These are phyloP conservation scores for Pseudocercospora crystallina DNA, from an alignment of 2,329 filamentous ascomycete genomes.

Conservation along the genomic window DNA sequence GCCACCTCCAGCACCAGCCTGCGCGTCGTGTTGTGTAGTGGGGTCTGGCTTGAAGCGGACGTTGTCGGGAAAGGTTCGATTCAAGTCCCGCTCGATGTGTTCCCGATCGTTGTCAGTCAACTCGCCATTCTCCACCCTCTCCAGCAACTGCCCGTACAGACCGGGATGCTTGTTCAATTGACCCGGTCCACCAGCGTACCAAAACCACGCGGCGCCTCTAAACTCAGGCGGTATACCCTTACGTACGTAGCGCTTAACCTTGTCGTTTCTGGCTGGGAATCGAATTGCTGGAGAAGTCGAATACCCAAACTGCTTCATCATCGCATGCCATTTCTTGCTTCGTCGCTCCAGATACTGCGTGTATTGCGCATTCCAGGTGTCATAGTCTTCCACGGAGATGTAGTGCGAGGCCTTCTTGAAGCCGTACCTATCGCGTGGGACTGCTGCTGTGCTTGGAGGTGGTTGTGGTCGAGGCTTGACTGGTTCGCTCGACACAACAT, in stretches of 20 bases:
- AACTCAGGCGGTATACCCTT: constrained; percentile 94
- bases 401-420: constrained; percentile 87
- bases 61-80: constrained; percentile 94
- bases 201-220: constrained; percentile 96
- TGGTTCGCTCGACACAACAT: constrained; percentile 14
- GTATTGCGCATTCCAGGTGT: constrained; percentile 76
- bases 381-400: constrained; percentile 73
- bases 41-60: constrained; percentile 75
- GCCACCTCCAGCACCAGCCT: constrained; percentile 30
- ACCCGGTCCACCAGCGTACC: constrained; percentile 83
- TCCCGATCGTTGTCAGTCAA: constrained; percentile 74
- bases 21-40: constrained; percentile 33
- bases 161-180: constrained; percentile 74
- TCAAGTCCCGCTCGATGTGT: constrained; percentile 88
- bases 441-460: constrained; percentile 7
- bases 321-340: constrained; percentile 75
- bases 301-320: constrained; percentile 75
- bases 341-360: constrained; percentile 71
- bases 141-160: constrained; percentile 70
- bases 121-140: constrained; percentile 60
- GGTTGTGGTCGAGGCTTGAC: constrained; percentile 9
- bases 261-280: constrained; percentile 78
- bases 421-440: constrained; percentile 76
- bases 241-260: constrained; percentile 84
- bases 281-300: constrained; percentile 66